Conservation (phyloP, 306 rosid genomes). For the Cotoneaster glaucophyllus region DNA sequence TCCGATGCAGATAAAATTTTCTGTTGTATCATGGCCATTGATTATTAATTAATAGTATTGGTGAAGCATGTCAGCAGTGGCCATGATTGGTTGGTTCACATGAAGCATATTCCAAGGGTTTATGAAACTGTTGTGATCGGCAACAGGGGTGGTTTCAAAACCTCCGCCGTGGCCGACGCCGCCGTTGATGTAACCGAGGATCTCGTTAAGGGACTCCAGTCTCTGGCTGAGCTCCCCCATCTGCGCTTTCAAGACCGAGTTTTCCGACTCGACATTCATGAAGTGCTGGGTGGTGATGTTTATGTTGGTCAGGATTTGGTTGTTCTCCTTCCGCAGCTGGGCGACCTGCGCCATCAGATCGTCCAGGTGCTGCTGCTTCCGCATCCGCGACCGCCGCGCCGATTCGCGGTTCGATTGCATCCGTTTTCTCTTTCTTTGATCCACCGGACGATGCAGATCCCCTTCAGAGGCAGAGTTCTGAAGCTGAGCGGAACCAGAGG, state of each 20-base stretch:
- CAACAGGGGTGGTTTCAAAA: conserved; percentile 9
- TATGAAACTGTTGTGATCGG: conserved; percentile 26
- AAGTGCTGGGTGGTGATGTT: conserved; percentile 44
- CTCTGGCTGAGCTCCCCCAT: conserved; percentile 61
- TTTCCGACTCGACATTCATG: conserved; percentile 52
- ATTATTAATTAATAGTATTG: conserved; percentile 26
- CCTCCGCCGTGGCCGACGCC: conserved; percentile 11
- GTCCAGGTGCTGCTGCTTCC: conserved; percentile 70
- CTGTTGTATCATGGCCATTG: background rate
- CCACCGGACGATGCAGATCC: conserved; percentile 46
- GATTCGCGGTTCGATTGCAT: conserved; percentile 83
- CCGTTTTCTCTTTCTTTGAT: conserved; percentile 65
- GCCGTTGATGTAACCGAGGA: conserved; percentile 35
- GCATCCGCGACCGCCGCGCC: conserved; percentile 69
- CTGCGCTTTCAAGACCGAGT: conserved; percentile 57
- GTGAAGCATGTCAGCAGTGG: conserved; percentile 51
- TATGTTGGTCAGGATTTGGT: conserved; percentile 30
- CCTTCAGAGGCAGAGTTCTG: conserved; percentile 61
- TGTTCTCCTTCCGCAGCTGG: conserved; percentile 40
- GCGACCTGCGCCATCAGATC: conserved; percentile 41
- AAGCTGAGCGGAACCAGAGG: conserved; percentile 31
- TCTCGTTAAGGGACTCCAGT: conserved; percentile 57
- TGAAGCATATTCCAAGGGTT: conserved; percentile 40
- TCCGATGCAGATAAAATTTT: too few species aligned
- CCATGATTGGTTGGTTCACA: conserved; percentile 66